Conservation (phyloP, 139 green algal genomes). For the Limnomonas spitsbergensis region DNA sequence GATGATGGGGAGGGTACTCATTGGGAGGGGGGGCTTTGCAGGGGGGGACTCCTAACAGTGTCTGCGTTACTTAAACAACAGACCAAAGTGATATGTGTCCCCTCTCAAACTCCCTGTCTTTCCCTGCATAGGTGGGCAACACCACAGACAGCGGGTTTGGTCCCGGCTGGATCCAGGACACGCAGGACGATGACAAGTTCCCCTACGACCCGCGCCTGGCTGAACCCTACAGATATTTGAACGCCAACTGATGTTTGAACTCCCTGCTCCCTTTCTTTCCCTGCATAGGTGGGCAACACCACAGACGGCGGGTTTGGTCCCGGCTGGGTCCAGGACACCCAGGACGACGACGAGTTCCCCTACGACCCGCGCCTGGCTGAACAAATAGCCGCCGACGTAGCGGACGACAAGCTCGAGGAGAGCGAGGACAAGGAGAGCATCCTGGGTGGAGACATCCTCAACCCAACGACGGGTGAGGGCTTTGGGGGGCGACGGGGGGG, state of each 20-base stretch:
- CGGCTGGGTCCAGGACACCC: slow-evolving; percentile 33
- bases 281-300: slow-evolving; percentile 21
- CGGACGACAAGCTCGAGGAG: slow-evolving; percentile 53
- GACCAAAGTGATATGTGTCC: no score
- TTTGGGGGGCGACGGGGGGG: not conserved
- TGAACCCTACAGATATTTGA: no score
- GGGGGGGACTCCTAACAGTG: no score
- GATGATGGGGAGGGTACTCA: slow-evolving; percentile 4
- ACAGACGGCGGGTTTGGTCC: slow-evolving; percentile 40
- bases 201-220: slow-evolving; percentile 8
- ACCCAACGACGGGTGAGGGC: slow-evolving; percentile 42
- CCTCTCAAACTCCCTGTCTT: no score
- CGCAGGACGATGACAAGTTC: slow-evolving; percentile 20
- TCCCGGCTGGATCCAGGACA: slow-evolving; percentile 31
- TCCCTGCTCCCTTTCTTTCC: not conserved
- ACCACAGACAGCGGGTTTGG: slow-evolving; percentile 37
- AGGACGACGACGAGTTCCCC: slow-evolving; percentile 26
- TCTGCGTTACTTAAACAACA: not conserved
- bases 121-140: slow-evolving; percentile 20
- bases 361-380: slow-evolving; percentile 5
- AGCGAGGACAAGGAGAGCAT: slow-evolving; percentile 49
- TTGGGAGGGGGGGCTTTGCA: not conserved
- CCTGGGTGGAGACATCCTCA: slow-evolving; percentile 49
- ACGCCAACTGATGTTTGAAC: no score
- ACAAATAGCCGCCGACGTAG: slow-evolving; percentile 11